Evolutionary conservation across 2,329 filamentous ascomycete genomes (phyloP), one percentile per base, ranked within the genome.

Genomic region (Claviceps sp.): DNA sequence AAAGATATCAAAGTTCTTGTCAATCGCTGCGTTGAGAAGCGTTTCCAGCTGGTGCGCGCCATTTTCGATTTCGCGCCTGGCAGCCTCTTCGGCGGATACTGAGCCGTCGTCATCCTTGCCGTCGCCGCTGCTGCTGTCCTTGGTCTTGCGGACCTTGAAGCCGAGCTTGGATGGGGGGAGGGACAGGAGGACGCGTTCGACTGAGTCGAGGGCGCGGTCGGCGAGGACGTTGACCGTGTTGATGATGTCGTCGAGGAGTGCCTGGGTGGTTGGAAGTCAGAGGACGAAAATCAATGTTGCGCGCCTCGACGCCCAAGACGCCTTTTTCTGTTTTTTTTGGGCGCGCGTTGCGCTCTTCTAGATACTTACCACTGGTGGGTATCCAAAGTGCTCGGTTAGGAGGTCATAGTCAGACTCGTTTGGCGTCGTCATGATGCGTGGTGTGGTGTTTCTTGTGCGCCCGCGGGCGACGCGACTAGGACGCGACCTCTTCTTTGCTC

Each of bases 191-290:
- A 88, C 87, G 52, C 82, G 80, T 68, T 97, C 93, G 58, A 97
- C 82, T 55, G 86, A 88, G 62, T 88, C 87, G 62, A 95, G 83
- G 51, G 88, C 90, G 66, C 85, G 85, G 69, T 95, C 93, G 62
- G 93, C 85, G 61, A 96, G 80, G 62, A 91, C 87, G 72, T 97
- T 98, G 67, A 96, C 82, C 52, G 85, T 86, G 74, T 97, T 96
- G 72, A 97, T 95, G 61, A 97, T 90, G 70, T 97, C 91, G 79
- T 98, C 93, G 63, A 98, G 85, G 43, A 98, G 81, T 55, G 86
- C 86, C 90, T 95, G 34, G 9, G 26, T 22, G 14, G 34, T 37
- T 38, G 44, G 48, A 9, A 18, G 11, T 24, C 13, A 9, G 30
- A 11, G 9, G 9, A 34, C 30, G 30, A 11, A 34, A 34, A 11